These are phyloP conservation scores for Russula emetica DNA, from an alignment of 768 basidiomycete genomes.

Conservation along the genomic window DNA sequence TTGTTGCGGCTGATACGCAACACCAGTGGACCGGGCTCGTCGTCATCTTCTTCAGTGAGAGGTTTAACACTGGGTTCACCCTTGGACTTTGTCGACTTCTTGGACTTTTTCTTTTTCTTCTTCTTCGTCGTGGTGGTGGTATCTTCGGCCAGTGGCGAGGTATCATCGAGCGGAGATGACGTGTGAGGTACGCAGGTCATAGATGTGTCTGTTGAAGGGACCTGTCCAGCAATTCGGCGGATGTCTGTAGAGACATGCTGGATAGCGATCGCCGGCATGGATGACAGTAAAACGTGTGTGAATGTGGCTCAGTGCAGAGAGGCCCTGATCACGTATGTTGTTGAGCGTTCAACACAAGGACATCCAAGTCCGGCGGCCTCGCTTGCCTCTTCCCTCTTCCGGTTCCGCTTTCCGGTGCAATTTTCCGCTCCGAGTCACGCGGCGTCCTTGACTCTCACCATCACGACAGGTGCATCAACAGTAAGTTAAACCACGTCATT, in stretches of 20 bases:
- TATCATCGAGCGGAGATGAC: conserved; percentile 28
- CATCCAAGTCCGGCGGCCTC: not conserved
- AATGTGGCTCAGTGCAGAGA: not conserved
- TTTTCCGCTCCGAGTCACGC: conserved; percentile 2
- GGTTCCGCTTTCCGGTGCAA: conserved; percentile 5
- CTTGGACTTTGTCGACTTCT: conserved; percentile 62
- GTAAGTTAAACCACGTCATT: too few species aligned
- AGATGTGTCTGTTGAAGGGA: conserved; percentile 5
- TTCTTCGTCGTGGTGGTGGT: conserved; percentile 47
- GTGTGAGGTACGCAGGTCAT: conserved; percentile 18
- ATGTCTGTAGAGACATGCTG: not conserved
- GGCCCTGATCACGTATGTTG: not conserved
- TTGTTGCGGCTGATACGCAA: conserved; percentile 90
- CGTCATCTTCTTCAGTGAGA: conserved; percentile 37
- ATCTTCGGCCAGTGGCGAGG: conserved; percentile 30
- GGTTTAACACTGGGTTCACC: conserved; percentile 45
- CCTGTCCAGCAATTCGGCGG: not conserved
- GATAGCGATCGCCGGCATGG: conserved; percentile 3
- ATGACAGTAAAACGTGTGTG: not conserved
- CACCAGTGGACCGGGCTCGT: conserved; percentile 52
- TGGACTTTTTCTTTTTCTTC: conserved; percentile 64
- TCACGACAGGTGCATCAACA: too few species aligned
- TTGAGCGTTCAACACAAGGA: not conserved
- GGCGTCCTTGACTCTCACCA: too few species aligned
- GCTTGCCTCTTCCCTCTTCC: too few species aligned